Base-by-base conservation (phyloP, 2,329 filamentous ascomycete species). In the Xylaria multiplex region DNA sequence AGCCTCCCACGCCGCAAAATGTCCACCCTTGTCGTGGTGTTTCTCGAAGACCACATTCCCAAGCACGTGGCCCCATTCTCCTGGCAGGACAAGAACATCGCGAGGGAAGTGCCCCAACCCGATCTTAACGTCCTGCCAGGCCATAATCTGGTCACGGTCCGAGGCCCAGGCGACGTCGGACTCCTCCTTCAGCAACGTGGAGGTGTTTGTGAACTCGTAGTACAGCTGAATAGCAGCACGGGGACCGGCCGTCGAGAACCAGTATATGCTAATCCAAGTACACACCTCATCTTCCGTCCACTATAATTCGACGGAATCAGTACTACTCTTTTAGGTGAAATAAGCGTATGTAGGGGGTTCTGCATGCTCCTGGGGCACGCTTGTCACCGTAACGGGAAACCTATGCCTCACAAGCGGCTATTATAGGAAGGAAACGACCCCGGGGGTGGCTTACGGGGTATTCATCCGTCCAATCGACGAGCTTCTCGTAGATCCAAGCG, bases 401-500 rank as follows among this genome's bases (percentile, higher is more conserved):
- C 27, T 27, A 5, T 27, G 27, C 27, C 2, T 27, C 27, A 5
- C 27, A 27, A 27, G 27, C 27, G 27, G 27, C 27, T 27, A 27
- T 27, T 27, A 27, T 5, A 27, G 27, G 27, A 27, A 27, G 27
- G 5, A 27, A 27, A 27, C 27, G 27, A 5, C 27, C 5, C 27
- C 27, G 5, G 27, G 27, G 27, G 27, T 27, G 5, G 27, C 27
- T 27, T 27, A 27, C 27, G 0, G 85, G 79, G 73, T 93, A 93
- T 0, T 69, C 73, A 71, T 94, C 91, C 0, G 89, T 90, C 92
- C 91, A 95, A 70, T 91, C 88, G 64, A 89, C 85, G 24, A 95
- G 79, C 76, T 95, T 95, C 78, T 95, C 92, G 69, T 91, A 91
- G 37, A 95, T 87, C 92, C 92, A 95, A 0, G 90, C 87, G 0